phyloP scores from a whole-genome alignment of 306 rosid species.

The Aeschynomene evenia region DNA sequence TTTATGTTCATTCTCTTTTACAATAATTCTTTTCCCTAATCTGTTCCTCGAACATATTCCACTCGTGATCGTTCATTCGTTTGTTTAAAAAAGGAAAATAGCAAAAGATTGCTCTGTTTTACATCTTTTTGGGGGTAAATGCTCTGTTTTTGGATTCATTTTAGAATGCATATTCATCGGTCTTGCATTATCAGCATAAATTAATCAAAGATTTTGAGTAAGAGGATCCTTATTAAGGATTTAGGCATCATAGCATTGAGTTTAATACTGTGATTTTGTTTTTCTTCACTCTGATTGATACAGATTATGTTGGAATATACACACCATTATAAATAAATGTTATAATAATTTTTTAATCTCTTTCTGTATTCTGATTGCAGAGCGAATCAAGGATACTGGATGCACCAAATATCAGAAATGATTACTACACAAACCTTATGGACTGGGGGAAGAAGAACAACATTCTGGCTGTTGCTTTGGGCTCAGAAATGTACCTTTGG shows the following conservation, averaged over 20 bases:
- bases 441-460: conserved; percentile 76
- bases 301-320: too few relatives aligned
- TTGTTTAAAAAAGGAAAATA: background rate
- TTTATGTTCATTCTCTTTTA: background rate
- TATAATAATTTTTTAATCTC: background rate
- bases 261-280: background rate
- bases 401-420: conserved; percentile 67
- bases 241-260: background rate
- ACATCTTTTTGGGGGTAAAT: too few relatives aligned
- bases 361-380: conserved; percentile 34
- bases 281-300: background rate
- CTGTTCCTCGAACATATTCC: background rate
- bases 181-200: background rate
- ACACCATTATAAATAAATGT: background rate
- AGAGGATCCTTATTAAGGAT: background rate
- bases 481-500: conserved; percentile 64
- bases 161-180: conserved; percentile 4
- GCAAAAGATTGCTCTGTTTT: background rate
- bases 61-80: background rate
- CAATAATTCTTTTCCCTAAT: background rate
- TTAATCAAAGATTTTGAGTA: background rate
- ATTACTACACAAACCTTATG: conserved; percentile 59
- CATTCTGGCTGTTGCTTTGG: conserved; percentile 60
- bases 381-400: conserved; percentile 58
- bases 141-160: too few relatives aligned